Conservation (phyloP, 2,329 filamentous ascomycete species). For the Aspergillus nomiae region DNA sequence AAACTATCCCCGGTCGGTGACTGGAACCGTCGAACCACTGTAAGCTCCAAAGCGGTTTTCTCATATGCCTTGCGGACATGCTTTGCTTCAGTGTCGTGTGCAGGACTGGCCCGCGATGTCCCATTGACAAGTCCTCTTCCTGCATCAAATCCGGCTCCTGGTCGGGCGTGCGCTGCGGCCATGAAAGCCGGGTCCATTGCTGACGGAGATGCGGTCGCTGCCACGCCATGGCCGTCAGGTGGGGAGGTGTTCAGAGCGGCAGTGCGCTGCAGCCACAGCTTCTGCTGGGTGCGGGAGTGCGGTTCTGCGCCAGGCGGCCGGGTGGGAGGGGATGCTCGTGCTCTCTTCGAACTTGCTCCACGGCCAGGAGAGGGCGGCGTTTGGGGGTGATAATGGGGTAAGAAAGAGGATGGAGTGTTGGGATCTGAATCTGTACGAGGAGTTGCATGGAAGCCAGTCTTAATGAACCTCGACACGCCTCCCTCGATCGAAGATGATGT, state of each 20-base stretch:
- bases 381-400: constrained; percentile 51
- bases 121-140: constrained; percentile 33
- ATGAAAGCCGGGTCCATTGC: constrained; percentile 39
- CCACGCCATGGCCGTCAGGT: constrained; percentile 40
- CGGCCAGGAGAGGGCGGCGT: constrained; percentile 45
- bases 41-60: constrained; percentile 44
- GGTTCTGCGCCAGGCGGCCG: constrained; percentile 40
- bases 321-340: constrained; percentile 34
- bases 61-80: constrained; percentile 48
- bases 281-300: constrained; percentile 51
- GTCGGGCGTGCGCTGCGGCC: constrained; percentile 31
- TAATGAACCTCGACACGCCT: constrained; percentile 49
- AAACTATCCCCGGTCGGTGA: constrained; percentile 48
- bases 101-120: constrained; percentile 26
- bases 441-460: constrained; percentile 31
- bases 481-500: constrained; percentile 52
- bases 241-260: constrained; percentile 48
- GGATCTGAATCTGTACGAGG: constrained; percentile 46
- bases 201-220: constrained; percentile 35
- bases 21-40: constrained; percentile 49
- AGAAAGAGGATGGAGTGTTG: constrained; percentile 49
- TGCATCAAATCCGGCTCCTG: constrained; percentile 33
- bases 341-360: constrained; percentile 28
- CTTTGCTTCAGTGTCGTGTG: constrained; percentile 40
- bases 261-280: constrained; percentile 51